phyloP scores from a whole-genome alignment of 352 stramenopile genomes.

The Pythium pyrilobum region DNA sequence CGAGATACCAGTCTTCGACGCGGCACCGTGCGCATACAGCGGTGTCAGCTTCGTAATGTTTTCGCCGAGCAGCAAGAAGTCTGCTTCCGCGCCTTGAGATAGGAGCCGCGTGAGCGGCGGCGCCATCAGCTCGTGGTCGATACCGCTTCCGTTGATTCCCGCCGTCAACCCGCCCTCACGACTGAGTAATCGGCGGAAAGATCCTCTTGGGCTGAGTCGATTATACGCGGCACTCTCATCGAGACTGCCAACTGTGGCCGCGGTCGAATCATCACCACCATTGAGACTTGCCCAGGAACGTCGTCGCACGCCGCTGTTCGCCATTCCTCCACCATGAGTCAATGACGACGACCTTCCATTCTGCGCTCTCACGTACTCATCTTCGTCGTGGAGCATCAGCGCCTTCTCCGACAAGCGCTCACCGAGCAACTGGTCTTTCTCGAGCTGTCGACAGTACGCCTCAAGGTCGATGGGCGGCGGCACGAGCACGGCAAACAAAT shows the following conservation, averaged over 20 bases:
- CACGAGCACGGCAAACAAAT: constrained; percentile 74
- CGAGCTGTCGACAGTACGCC: constrained; percentile 68
- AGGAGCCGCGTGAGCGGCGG: constrained; percentile 28
- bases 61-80: constrained; percentile 53
- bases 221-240: constrained; percentile 22
- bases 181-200: constrained; percentile 39
- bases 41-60: constrained; percentile 63
- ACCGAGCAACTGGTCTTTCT: constrained; percentile 50
- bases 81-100: constrained; percentile 31
- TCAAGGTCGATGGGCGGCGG: constrained; percentile 78
- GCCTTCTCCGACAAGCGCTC: constrained; percentile 10
- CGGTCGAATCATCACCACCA: constrained; percentile 14
- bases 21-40: constrained; percentile 23
- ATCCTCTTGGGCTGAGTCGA: constrained; percentile 37
- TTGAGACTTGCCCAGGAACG: constrained; percentile 14
- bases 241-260: constrained; percentile 8
- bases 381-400: constrained; percentile 17
- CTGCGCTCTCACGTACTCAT: not conserved
- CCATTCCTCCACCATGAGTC: not conserved
- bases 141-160: not conserved
- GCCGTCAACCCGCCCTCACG: constrained; percentile 24
- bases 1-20: constrained; percentile 43
- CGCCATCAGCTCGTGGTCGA: constrained; percentile 17
- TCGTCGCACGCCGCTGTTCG: not conserved
- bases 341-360: not conserved